Evolutionary conservation across 225 moss, liverwort and hornwort species (phyloP), one percentile per base, ranked within the genome.

Genomic region (Neckera pumila): DNA sequence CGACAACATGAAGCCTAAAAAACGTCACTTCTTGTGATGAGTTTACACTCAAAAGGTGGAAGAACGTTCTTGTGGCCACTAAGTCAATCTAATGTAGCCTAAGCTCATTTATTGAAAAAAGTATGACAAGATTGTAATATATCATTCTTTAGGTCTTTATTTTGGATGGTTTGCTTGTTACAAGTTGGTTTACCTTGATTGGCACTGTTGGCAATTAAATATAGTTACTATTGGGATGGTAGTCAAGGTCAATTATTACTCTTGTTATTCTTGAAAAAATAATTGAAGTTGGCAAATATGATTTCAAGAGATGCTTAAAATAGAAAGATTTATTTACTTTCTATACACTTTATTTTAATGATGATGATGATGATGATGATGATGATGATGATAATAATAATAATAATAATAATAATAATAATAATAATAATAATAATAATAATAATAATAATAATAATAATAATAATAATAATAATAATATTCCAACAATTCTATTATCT

Each of bases 191-290:
- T 58, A 22, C 58, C 57, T 22, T 10, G 12, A 19, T 75, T 0
- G 1, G 0, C 6, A 47, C 17, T 8, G 31, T 49, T 51, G 21
- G 15, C 21, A 76, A 33, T 2, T 34, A 34, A 51, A 13, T 12
- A 22, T 21, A 9, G 3, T 21, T 36, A 42, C 17, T 28, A 22
- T 5, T 71, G 42, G 42, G 0, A 10, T 20, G 4, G 30, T 11
- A 2, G 18, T 11, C 7, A 74, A 7, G 19, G 45, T 20, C 2
- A 28, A 1, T 31, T 22, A 33, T 76, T 2, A 4, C 4, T 51
- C 5, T 3, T 5, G 4, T 76, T 2, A 4, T 3, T 51, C 5
- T 3, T 5, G 4, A 56, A 11, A n/a, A 23, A 15, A 2, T 21
- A 15, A 38, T 15, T 40, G 33, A 75, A 75, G 12, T 19, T 19